phyloP scores from a whole-genome alignment of 805 yeast species.

The Ogataea haglerorum region DNA sequence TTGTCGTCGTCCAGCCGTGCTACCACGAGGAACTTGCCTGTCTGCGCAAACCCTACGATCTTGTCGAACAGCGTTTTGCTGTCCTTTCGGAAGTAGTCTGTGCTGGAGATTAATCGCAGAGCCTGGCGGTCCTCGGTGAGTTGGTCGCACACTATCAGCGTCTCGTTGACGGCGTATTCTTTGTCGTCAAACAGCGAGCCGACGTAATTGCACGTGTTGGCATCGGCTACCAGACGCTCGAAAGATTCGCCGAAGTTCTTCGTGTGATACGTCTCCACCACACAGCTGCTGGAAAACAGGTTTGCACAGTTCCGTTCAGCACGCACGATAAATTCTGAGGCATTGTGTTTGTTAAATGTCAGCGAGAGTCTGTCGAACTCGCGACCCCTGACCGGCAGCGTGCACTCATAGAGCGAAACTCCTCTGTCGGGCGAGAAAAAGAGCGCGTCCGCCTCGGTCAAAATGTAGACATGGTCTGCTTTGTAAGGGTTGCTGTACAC shows the following conservation, averaged over 20 bases:
- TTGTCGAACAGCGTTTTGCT: conserved; percentile 45
- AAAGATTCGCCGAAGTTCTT: conserved; percentile 67
- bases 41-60: conserved; percentile 70
- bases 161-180: conserved; percentile 33
- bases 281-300: conserved; percentile 45
- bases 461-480: conserved; percentile 52
- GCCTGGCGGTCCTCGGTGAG: conserved; percentile 28
- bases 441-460: conserved; percentile 48
- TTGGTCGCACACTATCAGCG: conserved; percentile 65
- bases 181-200: conserved; percentile 44
- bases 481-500: conserved; percentile 59
- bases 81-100: conserved; percentile 46
- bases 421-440: conserved; percentile 71
- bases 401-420: conserved; percentile 42
- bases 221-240: conserved; percentile 48
- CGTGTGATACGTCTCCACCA: conserved; percentile 57
- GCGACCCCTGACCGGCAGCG: conserved; percentile 51
- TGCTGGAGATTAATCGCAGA: conserved; percentile 40
- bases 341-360: conserved; percentile 58
- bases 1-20: conserved; percentile 55
- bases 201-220: conserved; percentile 64
- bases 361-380: conserved; percentile 39
- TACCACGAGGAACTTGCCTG: conserved; percentile 68
- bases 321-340: conserved; percentile 62
- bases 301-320: conserved; percentile 59